A percentile compares a stretch with the other conserved stretches of the same genome.
These are phyloP conservation scores for Saccharomycopsis babjevae DNA, from an alignment of 805 yeast genomes.

Conservation along the genomic window DNA sequence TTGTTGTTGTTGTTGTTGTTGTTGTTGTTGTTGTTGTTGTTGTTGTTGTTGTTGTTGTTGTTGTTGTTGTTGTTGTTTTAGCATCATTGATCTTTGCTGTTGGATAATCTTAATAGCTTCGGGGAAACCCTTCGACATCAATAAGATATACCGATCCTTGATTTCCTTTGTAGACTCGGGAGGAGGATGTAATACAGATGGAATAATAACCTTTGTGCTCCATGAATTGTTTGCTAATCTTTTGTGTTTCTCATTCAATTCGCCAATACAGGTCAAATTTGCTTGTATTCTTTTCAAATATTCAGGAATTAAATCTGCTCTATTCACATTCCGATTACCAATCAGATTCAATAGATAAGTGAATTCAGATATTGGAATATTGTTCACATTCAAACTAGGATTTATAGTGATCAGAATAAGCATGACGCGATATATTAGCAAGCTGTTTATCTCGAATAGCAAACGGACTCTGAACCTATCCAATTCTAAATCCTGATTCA, in stretches of 20 bases:
- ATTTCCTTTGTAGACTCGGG: constrained; percentile 14
- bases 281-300: constrained; percentile 15
- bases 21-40: not conserved
- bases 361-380: constrained; percentile 9
- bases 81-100: constrained; percentile 9
- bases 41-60: constrained; percentile 6
- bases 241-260: constrained; percentile 14
- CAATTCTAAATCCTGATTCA: constrained; percentile 4
- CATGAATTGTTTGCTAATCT: not conserved
- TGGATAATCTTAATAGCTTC: constrained; percentile 12
- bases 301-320: constrained; percentile 7
- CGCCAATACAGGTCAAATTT: constrained; percentile 17
- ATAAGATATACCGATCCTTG: constrained; percentile 4
- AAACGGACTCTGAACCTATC: constrained; percentile 14
- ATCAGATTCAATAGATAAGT: constrained; percentile 1
- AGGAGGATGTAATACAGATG: constrained; percentile 14
- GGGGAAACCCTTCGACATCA: constrained; percentile 9
- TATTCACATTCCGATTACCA: constrained; percentile 3
- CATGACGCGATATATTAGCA: constrained; percentile 11
- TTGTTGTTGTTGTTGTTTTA: constrained; percentile 13
- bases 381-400: constrained; percentile 12
- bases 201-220: constrained; percentile 6
- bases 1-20: constrained; percentile 6
- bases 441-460: constrained; percentile 15
- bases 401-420: constrained; percentile 9